phyloP scores from a whole-genome alignment of 139 green algal genomes.

The Volvox africanus region DNA sequence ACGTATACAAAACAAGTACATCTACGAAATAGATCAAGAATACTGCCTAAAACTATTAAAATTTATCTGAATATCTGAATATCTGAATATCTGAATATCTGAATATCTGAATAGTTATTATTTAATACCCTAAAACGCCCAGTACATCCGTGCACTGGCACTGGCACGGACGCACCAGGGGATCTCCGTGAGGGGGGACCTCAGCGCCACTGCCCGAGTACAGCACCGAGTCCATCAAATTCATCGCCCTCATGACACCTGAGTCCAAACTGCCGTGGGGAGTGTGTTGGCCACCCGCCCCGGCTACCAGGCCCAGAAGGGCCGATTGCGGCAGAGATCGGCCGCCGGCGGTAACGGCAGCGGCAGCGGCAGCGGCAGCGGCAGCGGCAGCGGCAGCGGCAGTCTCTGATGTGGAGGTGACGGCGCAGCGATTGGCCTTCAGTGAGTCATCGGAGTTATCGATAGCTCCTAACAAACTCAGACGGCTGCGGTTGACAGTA shows the following conservation, averaged over 20 bases:
- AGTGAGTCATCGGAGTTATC: background rate
- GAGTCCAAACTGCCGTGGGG: background rate
- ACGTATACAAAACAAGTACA: too few relatives aligned
- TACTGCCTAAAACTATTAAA: too few relatives aligned
- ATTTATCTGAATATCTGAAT: too few relatives aligned
- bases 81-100: too few relatives aligned
- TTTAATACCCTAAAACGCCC: too few relatives aligned
- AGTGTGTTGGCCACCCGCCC: background rate
- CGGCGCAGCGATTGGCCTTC: too few relatives aligned
- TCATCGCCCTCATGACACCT: background rate
- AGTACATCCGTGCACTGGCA: background rate
- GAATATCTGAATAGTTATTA: too few relatives aligned
- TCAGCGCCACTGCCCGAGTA: background rate
- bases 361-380: too few relatives aligned
- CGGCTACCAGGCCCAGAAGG: background rate
- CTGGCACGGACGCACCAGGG: background rate
- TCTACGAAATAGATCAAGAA: too few relatives aligned
- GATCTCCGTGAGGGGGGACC: background rate
- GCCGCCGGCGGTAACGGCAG: too few relatives aligned
- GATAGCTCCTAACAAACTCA: background rate
- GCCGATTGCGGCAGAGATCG: background rate
- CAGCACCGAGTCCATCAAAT: background rate
- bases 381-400: background rate
- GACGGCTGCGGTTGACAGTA: background rate
- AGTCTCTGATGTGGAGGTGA: background rate